phyloP scores from a whole-genome alignment of 2,329 filamentous ascomycete genomes.

The Grosmannia penicillata region DNA sequence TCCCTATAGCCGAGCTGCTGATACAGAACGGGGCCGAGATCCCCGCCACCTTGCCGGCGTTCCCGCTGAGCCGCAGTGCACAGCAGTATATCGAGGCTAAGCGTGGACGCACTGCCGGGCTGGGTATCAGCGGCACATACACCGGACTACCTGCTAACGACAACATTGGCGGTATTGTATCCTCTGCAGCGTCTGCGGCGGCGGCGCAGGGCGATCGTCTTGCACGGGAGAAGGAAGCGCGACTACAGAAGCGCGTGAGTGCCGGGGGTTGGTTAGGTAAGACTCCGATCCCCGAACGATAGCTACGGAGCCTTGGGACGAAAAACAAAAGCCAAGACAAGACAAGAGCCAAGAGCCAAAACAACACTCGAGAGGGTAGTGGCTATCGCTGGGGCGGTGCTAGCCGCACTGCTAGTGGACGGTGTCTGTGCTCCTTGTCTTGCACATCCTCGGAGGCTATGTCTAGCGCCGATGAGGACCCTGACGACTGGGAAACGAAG shows the following conservation, averaged over 20 bases:
- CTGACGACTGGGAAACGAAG: too few species aligned
- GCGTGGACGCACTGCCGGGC: conserved; percentile 24
- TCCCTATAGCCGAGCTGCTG: conserved; percentile 80
- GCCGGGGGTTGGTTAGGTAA: conserved; percentile 59
- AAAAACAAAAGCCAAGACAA: background rate
- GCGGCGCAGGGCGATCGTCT: conserved; percentile 35
- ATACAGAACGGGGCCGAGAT: conserved; percentile 90
- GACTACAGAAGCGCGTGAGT: conserved; percentile 65
- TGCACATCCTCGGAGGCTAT: too few species aligned
- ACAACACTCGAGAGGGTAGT: background rate
- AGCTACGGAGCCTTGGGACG: conserved; percentile 18
- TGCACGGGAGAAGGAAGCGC: conserved; percentile 49
- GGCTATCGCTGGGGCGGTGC: too few species aligned
- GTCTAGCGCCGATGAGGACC: too few species aligned
- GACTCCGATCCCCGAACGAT: conserved; percentile 47
- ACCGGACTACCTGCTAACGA: background rate
- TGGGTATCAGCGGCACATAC: background rate
- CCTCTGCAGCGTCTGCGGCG: conserved; percentile 16
- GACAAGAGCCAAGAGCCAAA: background rate
- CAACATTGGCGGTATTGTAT: conserved; percentile 3
- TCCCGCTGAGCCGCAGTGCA: conserved; percentile 69
- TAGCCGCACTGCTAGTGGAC: too few species aligned
- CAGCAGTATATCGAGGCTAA: conserved; percentile 77
- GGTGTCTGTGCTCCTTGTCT: too few species aligned
- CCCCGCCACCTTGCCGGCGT: conserved; percentile 58